Conservation (phyloP, 164 flowering plant species). For the Sextonia rubra region DNA sequence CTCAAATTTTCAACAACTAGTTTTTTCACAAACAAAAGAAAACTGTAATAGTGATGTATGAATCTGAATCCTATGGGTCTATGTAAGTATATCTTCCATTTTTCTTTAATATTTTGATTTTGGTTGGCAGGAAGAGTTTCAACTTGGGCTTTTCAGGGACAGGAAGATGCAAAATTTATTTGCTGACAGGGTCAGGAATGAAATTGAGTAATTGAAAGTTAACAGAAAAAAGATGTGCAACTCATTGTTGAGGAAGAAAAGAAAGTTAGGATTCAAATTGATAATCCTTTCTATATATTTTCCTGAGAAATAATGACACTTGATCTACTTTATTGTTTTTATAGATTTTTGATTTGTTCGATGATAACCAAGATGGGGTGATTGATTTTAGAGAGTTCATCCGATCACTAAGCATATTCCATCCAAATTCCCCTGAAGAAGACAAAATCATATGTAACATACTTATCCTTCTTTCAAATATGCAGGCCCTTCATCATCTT, state of each 20-base stretch:
- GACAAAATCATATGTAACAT: conserved; percentile 65
- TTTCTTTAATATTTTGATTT: neutral
- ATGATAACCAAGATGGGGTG: conserved; percentile 58
- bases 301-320: neutral
- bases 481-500: neutral
- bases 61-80: neutral
- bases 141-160: conserved; percentile 36
- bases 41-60: neutral
- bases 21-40: neutral
- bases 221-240: neutral
- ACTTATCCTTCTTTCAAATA: neutral
- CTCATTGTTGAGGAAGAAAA: neutral
- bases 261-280: neutral
- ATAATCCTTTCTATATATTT: neutral
- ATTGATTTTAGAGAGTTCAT: conserved; percentile 86
- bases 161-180: conserved; percentile 30
- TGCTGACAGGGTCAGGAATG: conserved; percentile 35
- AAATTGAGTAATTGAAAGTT: neutral
- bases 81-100: neutral
- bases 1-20: neutral
- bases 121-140: conserved; percentile 42
- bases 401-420: conserved; percentile 60
- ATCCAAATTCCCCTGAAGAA: conserved; percentile 55
- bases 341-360: conserved; percentile 79
- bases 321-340: conserved; percentile 8